A percentile compares a stretch with the other conserved stretches of the same genome.
phyloP scores from a whole-genome alignment of 2,329 filamentous ascomycete species.

The Fusarium irregulare region DNA sequence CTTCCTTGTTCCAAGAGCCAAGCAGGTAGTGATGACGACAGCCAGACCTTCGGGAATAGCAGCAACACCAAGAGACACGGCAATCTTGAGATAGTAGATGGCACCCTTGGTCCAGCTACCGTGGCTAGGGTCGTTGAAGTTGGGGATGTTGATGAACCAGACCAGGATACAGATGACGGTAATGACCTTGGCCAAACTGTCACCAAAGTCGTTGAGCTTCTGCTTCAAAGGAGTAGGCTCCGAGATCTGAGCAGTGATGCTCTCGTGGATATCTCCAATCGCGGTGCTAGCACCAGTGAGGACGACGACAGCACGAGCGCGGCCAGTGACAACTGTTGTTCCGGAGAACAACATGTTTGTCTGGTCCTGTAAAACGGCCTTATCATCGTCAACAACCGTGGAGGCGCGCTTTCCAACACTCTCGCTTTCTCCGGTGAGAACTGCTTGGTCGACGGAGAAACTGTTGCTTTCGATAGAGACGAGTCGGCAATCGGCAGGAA shows the following conservation, averaged over 20 bases:
- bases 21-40: conserved; percentile 98
- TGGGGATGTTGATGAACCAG: conserved; percentile 97
- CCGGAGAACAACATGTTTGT: conserved; percentile 98
- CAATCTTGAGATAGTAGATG: conserved; percentile 99
- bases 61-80: conserved; percentile 95
- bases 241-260: conserved; percentile 97
- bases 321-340: conserved; percentile 94
- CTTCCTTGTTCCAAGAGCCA: conserved; percentile 94
- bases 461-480: conserved; percentile 95
- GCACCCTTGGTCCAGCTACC: conserved; percentile 96
- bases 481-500: conserved; percentile 93
- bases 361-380: conserved; percentile 97
- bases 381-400: conserved; percentile 75
- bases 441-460: conserved; percentile 96
- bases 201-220: conserved; percentile 98
- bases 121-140: conserved; percentile 95
- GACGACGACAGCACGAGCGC: conserved; percentile 90
- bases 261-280: conserved; percentile 98
- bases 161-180: conserved; percentile 96
- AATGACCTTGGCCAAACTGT: conserved; percentile 96
- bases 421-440: conserved; percentile 96
- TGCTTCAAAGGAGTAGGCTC: conserved; percentile 97
- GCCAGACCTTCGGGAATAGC: conserved; percentile 97
- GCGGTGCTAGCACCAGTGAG: conserved; percentile 90
- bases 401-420: conserved; percentile 87